A percentile compares a stretch with the other conserved stretches of the same genome.
Conservation (phyloP, 106 monocot genomes). For the Dendrobium officinale region DNA sequence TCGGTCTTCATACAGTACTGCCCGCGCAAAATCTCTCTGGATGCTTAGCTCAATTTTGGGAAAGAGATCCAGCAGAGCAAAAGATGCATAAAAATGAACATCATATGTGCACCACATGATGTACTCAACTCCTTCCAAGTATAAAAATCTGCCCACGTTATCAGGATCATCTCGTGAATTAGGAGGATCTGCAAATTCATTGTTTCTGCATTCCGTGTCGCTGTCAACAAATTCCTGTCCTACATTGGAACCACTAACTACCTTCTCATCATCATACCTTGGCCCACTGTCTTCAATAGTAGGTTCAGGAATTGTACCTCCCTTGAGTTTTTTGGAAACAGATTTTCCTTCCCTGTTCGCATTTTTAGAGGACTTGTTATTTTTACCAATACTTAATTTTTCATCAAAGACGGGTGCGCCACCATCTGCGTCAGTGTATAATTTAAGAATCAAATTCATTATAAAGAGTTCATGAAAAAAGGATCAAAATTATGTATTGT, state of each 20-base stretch:
- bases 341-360: constrained; percentile 21
- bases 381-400: constrained; percentile 19
- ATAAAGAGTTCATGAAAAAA: not conserved
- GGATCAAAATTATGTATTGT: not conserved
- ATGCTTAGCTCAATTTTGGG: constrained; percentile 90
- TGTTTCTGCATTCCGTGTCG: constrained; percentile 13
- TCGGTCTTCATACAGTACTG: constrained; percentile 72
- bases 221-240: constrained; percentile 11
- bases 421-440: constrained; percentile 50
- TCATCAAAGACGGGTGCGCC: constrained; percentile 43
- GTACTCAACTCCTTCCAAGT: constrained; percentile 94
- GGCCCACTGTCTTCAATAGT: constrained; percentile 11
- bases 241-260: constrained; percentile 6
- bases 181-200: constrained; percentile 8
- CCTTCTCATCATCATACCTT: constrained; percentile 20
- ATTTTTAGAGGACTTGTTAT: constrained; percentile 27
- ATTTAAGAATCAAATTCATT: not conserved
- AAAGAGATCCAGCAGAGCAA: constrained; percentile 89
- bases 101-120: constrained; percentile 99
- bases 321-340: constrained; percentile 22
- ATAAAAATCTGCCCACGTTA: constrained; percentile 83
- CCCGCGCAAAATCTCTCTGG: constrained; percentile 85
- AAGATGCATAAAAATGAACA: constrained; percentile 98
- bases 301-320: constrained; percentile 5
- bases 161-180: constrained; percentile 24